Conservation (phyloP, 257 asterid species). For the Primulina eburnea region DNA sequence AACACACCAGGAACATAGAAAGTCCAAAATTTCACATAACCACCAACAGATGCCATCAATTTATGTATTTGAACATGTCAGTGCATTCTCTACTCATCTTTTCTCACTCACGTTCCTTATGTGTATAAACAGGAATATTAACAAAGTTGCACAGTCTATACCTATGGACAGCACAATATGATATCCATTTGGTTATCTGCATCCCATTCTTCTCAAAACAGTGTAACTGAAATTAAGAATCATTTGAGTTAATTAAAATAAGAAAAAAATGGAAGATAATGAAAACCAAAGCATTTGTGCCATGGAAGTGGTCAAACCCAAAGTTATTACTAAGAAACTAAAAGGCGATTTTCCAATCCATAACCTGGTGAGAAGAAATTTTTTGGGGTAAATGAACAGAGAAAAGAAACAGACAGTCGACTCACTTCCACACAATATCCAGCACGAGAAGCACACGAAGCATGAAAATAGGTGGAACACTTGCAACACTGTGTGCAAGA, state of each 20-base stretch:
- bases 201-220: constrained; percentile 74
- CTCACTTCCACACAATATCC: constrained; percentile 95
- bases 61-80: constrained; percentile 1
- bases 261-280: not conserved
- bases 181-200: constrained; percentile 66
- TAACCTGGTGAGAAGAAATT: constrained; percentile 8
- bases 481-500: constrained; percentile 91
- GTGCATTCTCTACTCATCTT: not conserved
- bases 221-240: constrained; percentile 60
- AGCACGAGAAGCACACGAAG: constrained; percentile 87
- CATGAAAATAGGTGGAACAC: constrained; percentile 81
- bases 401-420: constrained; percentile 13
- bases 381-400: constrained; percentile 13
- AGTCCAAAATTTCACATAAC: not conserved
- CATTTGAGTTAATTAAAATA: constrained; percentile 16
- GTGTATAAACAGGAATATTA: constrained; percentile 13
- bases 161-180: constrained; percentile 91
- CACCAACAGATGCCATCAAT: not conserved
- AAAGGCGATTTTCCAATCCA: constrained; percentile 5
- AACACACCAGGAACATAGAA: constrained; percentile 19
- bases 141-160: constrained; percentile 27
- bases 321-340: not conserved
- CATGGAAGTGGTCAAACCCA: constrained; percentile 4
- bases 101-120: not conserved
- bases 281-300: not conserved